These are phyloP conservation scores for Colletotrichum echinochloae DNA, from an alignment of 2,329 filamentous ascomycete species.

Conservation along the genomic window DNA sequence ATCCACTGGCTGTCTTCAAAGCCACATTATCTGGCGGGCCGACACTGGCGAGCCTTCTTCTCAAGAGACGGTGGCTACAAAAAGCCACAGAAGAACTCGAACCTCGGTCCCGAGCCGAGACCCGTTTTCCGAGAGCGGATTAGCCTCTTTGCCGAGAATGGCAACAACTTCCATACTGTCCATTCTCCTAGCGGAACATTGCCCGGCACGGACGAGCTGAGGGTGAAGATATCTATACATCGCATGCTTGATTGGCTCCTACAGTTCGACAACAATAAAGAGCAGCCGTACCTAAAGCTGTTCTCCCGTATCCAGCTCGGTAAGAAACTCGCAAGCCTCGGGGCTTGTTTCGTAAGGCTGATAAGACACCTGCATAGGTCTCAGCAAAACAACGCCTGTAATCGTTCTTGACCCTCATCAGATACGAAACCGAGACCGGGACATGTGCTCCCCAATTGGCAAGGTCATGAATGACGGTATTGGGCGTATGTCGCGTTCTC, in stretches of 20 bases:
- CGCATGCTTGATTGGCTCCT: conserved; percentile 66
- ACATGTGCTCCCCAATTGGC: conserved; percentile 54
- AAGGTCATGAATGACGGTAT: conserved; percentile 77
- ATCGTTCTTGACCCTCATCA: conserved; percentile 59
- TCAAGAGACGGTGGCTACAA: conserved; percentile 46
- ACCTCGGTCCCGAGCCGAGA: conserved; percentile 44
- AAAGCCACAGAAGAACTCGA: conserved; percentile 51
- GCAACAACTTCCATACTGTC: conserved; percentile 53
- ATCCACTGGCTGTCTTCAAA: conserved; percentile 55
- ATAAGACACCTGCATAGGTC: conserved; percentile 53
- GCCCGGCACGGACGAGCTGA: background rate
- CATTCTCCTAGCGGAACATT: conserved; percentile 39
- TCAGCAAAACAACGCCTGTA: conserved; percentile 63
- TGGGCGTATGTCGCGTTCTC: conserved; percentile 70
- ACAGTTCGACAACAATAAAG: conserved; percentile 56
- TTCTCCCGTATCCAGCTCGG: conserved; percentile 69
- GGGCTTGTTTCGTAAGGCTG: background rate
- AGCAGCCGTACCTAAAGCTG: conserved; percentile 65
- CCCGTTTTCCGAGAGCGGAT: conserved; percentile 45
- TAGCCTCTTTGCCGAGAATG: conserved; percentile 66
- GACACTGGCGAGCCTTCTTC: conserved; percentile 63
- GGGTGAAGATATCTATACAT: conserved; percentile 52
- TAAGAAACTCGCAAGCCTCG: conserved; percentile 45
- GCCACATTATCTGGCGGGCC: conserved; percentile 58
- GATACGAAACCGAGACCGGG: conserved; percentile 54